Base-by-base conservation (phyloP, 257 asterid species). In the Salvia rosmarinus region DNA sequence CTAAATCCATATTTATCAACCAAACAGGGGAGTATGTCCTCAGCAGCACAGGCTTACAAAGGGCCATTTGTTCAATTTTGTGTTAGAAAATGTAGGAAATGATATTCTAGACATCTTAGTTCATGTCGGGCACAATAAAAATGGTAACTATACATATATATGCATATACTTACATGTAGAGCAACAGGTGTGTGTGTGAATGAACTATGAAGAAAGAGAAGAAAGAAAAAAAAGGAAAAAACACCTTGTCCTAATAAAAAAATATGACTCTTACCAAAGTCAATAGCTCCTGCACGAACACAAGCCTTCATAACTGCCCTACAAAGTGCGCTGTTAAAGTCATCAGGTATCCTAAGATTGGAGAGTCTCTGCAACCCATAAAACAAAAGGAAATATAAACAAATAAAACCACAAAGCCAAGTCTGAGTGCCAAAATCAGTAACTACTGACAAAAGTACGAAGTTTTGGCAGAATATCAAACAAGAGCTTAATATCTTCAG, bases 231-330 rank as follows among this genome's bases (percentile, higher is more conserved):
- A 40, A 30, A 4, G 10, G 11, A 39, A 71, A 60, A 60, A 49
- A 61, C 17, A 49, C 65, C 17, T 17, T 62, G 37, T 51, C 69
- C 23, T 20, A 49, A 69, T 10, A 62, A 34, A 52, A 47, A 39
- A 46, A 64, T 61, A 67, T 50, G 44, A 19, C 19, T 49, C 86
- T 74, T 75, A 95, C 99, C 99, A 80, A 73, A 86, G 66, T 83
- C 90, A 77, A 88, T 75, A 60, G 96, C 93, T 62, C 95, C 96
- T 19, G 80, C 86, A 75, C 94, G 90, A 70, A 89, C 82, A 80
- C 99, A 95, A 51, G 97, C 92, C 85, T 86, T 89, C 3, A 93
- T 82, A 78, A 95, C 86, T 74, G 81, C 97, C 80, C 88, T 86
- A 81, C 98, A 89, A 71, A 95, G 92, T 54, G 98, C 94, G 62